Evolutionary conservation across 805 yeast species (phyloP).

Genomic region (Pichia occidentalis): DNA sequence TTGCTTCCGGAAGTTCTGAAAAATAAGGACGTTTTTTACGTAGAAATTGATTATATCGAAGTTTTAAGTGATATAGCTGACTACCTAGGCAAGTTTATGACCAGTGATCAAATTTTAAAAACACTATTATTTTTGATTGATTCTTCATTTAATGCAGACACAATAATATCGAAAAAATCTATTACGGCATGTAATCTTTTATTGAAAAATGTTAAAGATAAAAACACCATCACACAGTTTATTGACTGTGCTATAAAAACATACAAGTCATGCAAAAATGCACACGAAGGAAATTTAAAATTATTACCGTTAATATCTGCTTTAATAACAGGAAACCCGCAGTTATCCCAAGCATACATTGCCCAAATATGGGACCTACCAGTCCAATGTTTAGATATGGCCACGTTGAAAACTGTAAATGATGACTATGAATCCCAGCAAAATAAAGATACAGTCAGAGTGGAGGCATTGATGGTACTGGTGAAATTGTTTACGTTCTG

Average conservation of each 20-base stretch:
- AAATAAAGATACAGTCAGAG: conserved; percentile 35
- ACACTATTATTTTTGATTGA: conserved; percentile 28
- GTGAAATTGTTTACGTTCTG: conserved; percentile 35
- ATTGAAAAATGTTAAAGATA: conserved; percentile 21
- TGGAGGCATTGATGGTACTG: conserved; percentile 39
- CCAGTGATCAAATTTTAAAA: conserved; percentile 18
- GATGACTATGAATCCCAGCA: conserved; percentile 32
- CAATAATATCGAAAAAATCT: conserved; percentile 41
- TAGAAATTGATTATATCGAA: conserved; percentile 52
- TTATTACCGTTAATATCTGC: conserved; percentile 8
- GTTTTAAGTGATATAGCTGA: conserved; percentile 50
- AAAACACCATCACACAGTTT: background rate
- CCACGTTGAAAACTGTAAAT: conserved; percentile 21
- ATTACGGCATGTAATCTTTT: conserved; percentile 35
- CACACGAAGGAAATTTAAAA: conserved; percentile 2
- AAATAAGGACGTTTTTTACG: conserved; percentile 22
- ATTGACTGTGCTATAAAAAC: too few species aligned
- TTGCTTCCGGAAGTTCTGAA: conserved; percentile 32
- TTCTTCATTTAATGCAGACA: conserved; percentile 34
- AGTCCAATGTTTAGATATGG: conserved; percentile 13
- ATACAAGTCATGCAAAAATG: conserved; percentile 1
- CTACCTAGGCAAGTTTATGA: conserved; percentile 33
- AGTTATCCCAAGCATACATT: conserved; percentile 17
- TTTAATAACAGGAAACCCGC: conserved; percentile 26
- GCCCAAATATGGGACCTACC: conserved; percentile 13